phyloP scores from a whole-genome alignment of 345 rosid genomes.

The Brassica juncea region DNA sequence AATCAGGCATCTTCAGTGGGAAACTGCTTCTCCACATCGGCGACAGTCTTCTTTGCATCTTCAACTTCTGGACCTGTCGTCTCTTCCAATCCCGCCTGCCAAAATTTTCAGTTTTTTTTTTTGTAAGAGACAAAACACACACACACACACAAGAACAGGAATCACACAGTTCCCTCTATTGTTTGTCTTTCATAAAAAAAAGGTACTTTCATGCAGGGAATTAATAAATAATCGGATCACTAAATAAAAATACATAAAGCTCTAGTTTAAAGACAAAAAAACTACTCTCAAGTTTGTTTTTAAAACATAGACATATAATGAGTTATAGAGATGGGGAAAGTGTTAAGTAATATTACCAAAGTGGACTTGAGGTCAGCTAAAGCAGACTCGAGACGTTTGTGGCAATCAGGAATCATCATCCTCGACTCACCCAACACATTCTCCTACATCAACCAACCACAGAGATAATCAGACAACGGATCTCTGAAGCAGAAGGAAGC shows the following conservation, averaged over 20 bases:
- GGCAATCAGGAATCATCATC: slow-evolving; percentile 97
- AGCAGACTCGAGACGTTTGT: slow-evolving; percentile 82
- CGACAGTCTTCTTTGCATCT: slow-evolving; percentile 66
- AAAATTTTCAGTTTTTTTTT: neutral
- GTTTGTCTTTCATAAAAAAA: neutral
- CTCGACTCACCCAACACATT: slow-evolving; percentile 96
- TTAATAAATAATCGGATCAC: neutral
- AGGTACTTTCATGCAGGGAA: neutral
- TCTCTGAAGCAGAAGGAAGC: neutral
- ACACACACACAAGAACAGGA: neutral
- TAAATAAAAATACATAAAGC: neutral
- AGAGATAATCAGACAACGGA: neutral
- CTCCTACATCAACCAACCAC: slow-evolving; percentile 54
- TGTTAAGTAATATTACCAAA: slow-evolving; percentile 51
- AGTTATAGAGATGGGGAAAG: neutral
- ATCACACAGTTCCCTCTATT: neutral
- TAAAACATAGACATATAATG: neutral
- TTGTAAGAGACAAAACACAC: neutral
- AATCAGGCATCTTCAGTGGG: slow-evolving; percentile 56
- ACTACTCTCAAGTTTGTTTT: neutral
- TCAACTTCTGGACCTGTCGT: slow-evolving; percentile 57
- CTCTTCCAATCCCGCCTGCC: slow-evolving; percentile 67
- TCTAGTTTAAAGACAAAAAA: neutral
- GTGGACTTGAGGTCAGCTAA: slow-evolving; percentile 69
- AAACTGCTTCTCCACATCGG: slow-evolving; percentile 61